Percentiles rank a stretch among this genome's conserved stretches.
These are phyloP conservation scores for Babesia bovis DNA, from an alignment of 169 alveolate species.

Conservation along the genomic window DNA sequence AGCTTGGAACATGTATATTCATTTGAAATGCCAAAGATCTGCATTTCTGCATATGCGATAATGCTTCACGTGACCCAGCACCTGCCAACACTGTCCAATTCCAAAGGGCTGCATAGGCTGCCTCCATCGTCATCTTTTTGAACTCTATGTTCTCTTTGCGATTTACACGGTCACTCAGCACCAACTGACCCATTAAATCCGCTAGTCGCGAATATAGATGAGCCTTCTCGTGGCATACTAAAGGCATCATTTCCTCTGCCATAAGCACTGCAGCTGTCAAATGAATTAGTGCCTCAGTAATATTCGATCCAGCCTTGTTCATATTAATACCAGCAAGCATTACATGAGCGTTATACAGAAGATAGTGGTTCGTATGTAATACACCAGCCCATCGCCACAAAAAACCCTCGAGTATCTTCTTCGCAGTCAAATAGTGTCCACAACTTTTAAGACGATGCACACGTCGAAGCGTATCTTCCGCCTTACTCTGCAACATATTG, in stretches of 20 bases:
- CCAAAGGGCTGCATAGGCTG: constrained; percentile 74
- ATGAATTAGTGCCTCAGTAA: constrained; percentile 66
- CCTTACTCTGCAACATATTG: constrained; percentile 65
- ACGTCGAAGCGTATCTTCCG: constrained; percentile 48
- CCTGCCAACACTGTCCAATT: constrained; percentile 78
- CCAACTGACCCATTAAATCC: constrained; percentile 72
- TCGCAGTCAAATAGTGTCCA: constrained; percentile 77
- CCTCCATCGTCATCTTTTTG: constrained; percentile 60
- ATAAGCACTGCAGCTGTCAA: constrained; percentile 78
- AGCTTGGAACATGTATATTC: constrained; percentile 70
- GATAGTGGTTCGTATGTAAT: constrained; percentile 83
- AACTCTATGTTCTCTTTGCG: constrained; percentile 41
- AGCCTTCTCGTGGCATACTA: constrained; percentile 81
- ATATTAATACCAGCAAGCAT: constrained; percentile 82
- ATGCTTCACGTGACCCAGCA: constrained; percentile 59
- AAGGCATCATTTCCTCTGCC: constrained; percentile 83
- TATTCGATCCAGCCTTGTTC: constrained; percentile 71
- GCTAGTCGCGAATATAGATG: constrained; percentile 80
- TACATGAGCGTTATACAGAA: constrained; percentile 79
- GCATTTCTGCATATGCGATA: constrained; percentile 66
- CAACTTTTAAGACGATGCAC: constrained; percentile 68
- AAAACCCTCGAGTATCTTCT: constrained; percentile 67
- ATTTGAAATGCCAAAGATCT: constrained; percentile 69
- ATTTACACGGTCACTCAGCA: constrained; percentile 39
- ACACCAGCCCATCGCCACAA: constrained; percentile 72